Base-by-base conservation (phyloP, 2,329 filamentous ascomycete genomes). In the Colletotrichum truncatum region DNA sequence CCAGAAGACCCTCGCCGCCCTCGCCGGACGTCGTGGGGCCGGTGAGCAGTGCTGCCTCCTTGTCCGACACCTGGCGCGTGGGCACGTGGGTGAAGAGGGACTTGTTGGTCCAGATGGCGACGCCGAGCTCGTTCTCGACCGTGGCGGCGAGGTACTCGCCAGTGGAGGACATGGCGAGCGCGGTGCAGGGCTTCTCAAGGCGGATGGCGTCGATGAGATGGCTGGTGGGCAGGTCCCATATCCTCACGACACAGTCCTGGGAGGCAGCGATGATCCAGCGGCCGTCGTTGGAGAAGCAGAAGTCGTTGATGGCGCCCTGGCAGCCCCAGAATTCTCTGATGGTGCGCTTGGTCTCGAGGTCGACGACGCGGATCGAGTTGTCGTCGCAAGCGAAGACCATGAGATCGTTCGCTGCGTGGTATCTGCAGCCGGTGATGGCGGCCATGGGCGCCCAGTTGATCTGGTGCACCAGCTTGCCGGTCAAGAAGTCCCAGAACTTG, bases 401-500 rank as follows among this genome's bases (percentile, higher is more conserved):
- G 10, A 99, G 84, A 71, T 97, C 94, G 72, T 91, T 97, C 3
- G 89, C 87, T 4, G 91, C 84, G 73, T 97, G 94, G 75, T 97
- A 96, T 62, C 90, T 89, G 70, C 95, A 89, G 14, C 87, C 89
- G 1, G 89, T 92, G 55, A 97, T 90, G 46, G 89, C 87, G 4
- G 90, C 89, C 85, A 92, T 93, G 4, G 88, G 88, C 45, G 91
- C 88, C 91, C 94, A 97, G 75, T 94, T 89, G 54, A 98, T 88
- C 73, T 98, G 90, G 67, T 95, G 87, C 10, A 92, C 75, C 3
- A 98, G 84, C 45, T 88, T 86, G 7, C 95, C 96, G 0, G 92
- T 93, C n/a, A 89, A 78, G 68, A 99, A 97, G 69, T 97, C 93
- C 97, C 97, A 99, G 75, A 99, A 98, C 81, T 98, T 98, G 72